Base-by-base conservation (phyloP, 2,329 filamentous ascomycete genomes). In the Epichloe hybrida region DNA sequence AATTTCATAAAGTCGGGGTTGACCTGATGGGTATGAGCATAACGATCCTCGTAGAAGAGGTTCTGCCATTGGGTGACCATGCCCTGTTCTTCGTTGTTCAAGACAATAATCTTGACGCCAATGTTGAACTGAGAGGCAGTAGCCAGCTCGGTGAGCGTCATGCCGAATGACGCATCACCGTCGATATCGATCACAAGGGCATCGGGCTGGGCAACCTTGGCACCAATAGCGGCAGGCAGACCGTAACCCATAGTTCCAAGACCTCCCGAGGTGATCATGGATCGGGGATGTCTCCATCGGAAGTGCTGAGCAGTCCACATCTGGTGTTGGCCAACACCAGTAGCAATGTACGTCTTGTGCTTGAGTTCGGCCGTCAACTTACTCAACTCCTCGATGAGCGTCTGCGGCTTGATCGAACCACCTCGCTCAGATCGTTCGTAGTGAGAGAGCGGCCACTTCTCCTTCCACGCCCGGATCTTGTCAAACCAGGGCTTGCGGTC, bases 21-120 rank as follows among this genome's bases (percentile, higher is more conserved):
- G 64, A 80, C 77, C 72, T 95, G 90, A 68, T 97, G 91, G 0
- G 91, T 96, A 67, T 95, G 90, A 37, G 88, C 78, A 61, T 83
- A 97, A 59, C 91, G 83, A 64, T 96, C 89, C 68, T 95, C 86
- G 72, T 95, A 97, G 73, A 97, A 97, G 57, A 97, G 81, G 61
- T 88, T 90, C 71, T 97, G 91, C 91, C 91, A 97, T 72, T 96
- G 91, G 1, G 90, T 96, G 42, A 97, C 90, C 91, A 97, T 97
- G 50, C 91, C 91, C 71, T 96, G 91, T 70, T 97, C 64, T 93
- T 95, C 70, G 91, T 86, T 98, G 76, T 97, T 97, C 51, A 98
- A 70, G 27, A 97, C 76, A 59, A 97, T 88, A 53, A 96, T 78
- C 77, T 96, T 96, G 68, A 95, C 84, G 56, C 87, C 90, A 65